Percentiles rank a stretch among this genome's conserved stretches.
Conservation (phyloP, 75 land plant genomes). For the Isoetes taiwanensis region DNA sequence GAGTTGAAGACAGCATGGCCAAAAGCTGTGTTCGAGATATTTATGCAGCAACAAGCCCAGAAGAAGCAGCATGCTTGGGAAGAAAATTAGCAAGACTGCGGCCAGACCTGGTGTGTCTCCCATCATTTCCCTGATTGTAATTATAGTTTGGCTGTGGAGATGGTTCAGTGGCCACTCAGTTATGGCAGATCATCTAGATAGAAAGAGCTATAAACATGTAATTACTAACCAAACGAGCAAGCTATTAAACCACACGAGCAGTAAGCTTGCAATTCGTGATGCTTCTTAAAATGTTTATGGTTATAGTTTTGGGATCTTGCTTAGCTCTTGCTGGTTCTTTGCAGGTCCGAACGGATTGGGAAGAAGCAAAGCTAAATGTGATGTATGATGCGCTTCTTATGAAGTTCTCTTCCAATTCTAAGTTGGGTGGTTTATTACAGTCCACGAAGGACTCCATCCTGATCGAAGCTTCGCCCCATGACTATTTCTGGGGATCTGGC, state of each 20-base stretch:
- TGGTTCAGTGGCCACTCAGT: conserved; percentile 9
- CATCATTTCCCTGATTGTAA: not conserved
- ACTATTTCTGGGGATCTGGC: conserved; percentile 97
- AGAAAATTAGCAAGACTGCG: conserved; percentile 49
- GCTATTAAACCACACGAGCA: too few species aligned
- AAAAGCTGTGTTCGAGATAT: conserved; percentile 35
- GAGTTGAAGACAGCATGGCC: conserved; percentile 47
- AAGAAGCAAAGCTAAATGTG: conserved; percentile 45
- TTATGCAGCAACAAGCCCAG: conserved; percentile 66
- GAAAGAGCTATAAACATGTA: too few species aligned
- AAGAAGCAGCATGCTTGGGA: conserved; percentile 87
- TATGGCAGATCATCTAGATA: too few species aligned
- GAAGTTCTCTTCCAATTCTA: conserved; percentile 68
- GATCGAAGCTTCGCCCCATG: conserved; percentile 87
- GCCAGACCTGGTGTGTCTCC: conserved; percentile 62
- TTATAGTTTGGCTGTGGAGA: not conserved
- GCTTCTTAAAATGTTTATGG: too few species aligned
- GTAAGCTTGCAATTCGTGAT: too few species aligned
- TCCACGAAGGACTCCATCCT: conserved; percentile 80
- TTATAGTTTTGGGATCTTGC: too few species aligned
- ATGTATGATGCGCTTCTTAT: conserved; percentile 71
- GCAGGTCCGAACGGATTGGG: conserved; percentile 84
- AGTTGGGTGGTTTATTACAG: conserved; percentile 44
- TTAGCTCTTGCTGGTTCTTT: too few species aligned
- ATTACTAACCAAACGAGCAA: too few species aligned